Conservation (phyloP, 2,329 filamentous ascomycete species). For the Alternaria longipes region DNA sequence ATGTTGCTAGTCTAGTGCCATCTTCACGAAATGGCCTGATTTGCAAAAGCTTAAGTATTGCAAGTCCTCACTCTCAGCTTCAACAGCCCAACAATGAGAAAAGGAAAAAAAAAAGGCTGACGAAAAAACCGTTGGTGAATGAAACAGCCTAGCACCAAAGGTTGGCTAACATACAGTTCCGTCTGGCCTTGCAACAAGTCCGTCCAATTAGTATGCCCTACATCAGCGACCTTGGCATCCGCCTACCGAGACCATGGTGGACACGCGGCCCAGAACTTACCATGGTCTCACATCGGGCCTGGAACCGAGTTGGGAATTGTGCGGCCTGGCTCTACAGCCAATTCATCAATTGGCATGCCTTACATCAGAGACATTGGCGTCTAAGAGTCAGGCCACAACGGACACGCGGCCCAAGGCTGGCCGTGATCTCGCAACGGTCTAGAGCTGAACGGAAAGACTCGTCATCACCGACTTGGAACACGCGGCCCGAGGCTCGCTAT, state of each 20-base stretch:
- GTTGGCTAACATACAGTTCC: background rate
- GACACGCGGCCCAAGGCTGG: background rate
- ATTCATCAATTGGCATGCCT: background rate
- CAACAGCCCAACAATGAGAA: background rate
- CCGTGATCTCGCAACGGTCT: background rate
- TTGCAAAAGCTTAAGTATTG: background rate
- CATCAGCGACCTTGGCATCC: no score
- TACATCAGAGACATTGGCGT: background rate
- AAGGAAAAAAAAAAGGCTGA: background rate
- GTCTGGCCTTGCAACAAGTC: background rate
- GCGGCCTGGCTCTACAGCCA: background rate
- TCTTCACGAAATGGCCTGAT: background rate
- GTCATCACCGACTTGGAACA: background rate
- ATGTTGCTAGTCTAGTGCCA: background rate
- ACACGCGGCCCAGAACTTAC: no score
- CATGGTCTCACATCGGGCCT: no score
- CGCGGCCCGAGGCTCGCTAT: background rate
- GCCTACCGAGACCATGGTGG: no score
- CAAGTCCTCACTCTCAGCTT: background rate
- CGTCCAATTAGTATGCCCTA: no score
- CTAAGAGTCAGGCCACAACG: background rate
- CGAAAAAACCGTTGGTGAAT: background rate
- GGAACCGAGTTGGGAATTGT: background rate
- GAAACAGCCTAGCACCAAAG: background rate
- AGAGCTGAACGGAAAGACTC: background rate